Percentiles rank a stretch among this genome's conserved stretches.
Conservation (phyloP, 805 yeast genomes). For the Debaryomyces hansenii region DNA sequence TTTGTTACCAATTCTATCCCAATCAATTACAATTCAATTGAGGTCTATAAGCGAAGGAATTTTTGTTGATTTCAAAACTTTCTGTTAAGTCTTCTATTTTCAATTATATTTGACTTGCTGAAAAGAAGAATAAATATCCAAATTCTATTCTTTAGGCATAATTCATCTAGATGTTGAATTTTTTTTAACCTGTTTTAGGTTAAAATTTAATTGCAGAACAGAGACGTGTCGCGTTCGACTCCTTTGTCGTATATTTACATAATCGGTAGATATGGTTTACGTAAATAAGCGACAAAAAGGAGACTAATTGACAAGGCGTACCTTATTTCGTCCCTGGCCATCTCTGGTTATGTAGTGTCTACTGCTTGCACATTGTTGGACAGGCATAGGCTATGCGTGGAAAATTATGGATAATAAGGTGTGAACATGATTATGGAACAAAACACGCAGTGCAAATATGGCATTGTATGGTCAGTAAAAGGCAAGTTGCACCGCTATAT, state of each 20-base stretch:
- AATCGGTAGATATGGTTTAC: background rate
- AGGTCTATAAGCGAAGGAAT: background rate
- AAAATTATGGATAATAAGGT: too few species aligned
- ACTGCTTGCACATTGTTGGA: too few species aligned
- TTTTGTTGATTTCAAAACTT: background rate
- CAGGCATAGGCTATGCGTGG: too few species aligned
- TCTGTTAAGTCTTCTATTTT: background rate
- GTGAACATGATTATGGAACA: too few species aligned
- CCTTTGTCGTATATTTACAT: background rate
- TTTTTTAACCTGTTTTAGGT: background rate
- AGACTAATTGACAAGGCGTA: too few species aligned
- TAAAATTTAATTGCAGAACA: background rate
- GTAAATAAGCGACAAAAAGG: too few species aligned
- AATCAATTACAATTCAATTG: background rate
- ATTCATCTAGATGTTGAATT: background rate
- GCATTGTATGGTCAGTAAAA: too few species aligned
- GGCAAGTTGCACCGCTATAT: too few species aligned
- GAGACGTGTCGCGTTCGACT: background rate
- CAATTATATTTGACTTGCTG: background rate
- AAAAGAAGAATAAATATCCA: background rate
- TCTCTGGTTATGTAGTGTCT: too few species aligned
- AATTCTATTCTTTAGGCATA: background rate
- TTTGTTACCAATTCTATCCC: background rate
- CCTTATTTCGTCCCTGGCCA: too few species aligned
- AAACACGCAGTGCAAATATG: too few species aligned